Conservation (phyloP, 1,284 basidiomycete genomes). For the Ceratobasidium sp. region DNA sequence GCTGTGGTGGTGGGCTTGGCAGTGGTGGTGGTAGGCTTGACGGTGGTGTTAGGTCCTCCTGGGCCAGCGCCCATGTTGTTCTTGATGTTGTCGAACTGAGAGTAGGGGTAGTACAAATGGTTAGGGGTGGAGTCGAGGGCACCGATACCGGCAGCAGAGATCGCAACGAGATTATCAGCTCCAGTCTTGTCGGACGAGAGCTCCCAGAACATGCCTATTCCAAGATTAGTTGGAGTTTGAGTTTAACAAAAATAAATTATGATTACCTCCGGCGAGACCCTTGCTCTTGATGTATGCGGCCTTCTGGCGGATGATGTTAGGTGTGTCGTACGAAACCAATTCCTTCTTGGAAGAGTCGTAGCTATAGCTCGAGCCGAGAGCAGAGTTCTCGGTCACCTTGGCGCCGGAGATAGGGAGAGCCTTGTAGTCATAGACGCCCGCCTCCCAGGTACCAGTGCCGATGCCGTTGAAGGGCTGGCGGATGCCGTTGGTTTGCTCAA, state of each 20-base stretch:
- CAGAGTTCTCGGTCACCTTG: constrained; percentile 71
- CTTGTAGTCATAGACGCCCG: constrained; percentile 82
- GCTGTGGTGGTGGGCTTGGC: constrained; percentile 8
- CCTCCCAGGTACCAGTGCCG: constrained; percentile 78
- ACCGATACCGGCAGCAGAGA: constrained; percentile 65
- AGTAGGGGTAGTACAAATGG: constrained; percentile 69
- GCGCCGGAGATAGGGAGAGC: constrained; percentile 70
- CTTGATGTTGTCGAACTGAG: constrained; percentile 59
- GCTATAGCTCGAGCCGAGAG: constrained; percentile 70
- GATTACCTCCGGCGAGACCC: constrained; percentile 81
- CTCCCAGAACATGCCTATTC: constrained; percentile 60
- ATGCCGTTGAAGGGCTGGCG: constrained; percentile 81
- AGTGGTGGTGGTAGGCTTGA: constrained; percentile 12
- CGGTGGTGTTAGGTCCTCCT: background rate
- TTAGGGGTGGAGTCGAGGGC: constrained; percentile 75
- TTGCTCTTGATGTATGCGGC: constrained; percentile 77
- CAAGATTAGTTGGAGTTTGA: background rate
- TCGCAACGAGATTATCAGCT: constrained; percentile 68
- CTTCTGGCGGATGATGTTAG: constrained; percentile 78
- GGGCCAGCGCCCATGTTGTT: constrained; percentile 50
- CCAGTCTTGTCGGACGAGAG: constrained; percentile 75
- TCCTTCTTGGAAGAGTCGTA: constrained; percentile 76
- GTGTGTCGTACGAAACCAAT: constrained; percentile 85
- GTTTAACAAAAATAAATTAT: constrained; percentile 57
- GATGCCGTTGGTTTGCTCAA: constrained; percentile 81